Evolutionary conservation across 352 stramenopile species (phyloP), one percentile per base, ranked within the genome.

Genomic region (Halophytophthora batemanensis): DNA sequence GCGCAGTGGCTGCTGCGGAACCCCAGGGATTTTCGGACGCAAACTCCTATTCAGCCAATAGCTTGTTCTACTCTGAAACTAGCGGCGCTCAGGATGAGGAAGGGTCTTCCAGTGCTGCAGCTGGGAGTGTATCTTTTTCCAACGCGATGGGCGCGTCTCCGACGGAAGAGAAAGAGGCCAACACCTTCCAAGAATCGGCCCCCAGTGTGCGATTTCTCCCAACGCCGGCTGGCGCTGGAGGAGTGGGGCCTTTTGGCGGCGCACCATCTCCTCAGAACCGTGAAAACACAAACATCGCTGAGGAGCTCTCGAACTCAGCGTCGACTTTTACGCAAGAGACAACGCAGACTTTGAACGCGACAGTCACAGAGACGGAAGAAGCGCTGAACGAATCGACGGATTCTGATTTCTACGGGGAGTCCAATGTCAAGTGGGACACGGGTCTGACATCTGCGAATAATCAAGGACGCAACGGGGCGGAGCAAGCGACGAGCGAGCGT

Each of bases 191-290:
- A 18, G 51, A 69, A 21, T 50, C 52, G n/a, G 55, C 64, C n/a
- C 55, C 42, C 21, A 63, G 38, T 31, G 64, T 56, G 45, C 59
- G 55, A 36, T 69, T 63, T 39, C 47, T 69, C 29, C 64, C 69
- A 46, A 72, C 64, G 7, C 59, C 64, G 31, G 69, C 64, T 25
- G 64, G 64, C 25, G 63, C 64, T 19, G 64, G 59, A 0, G 64
- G 8, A 31, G 25, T 10, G 8, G 25, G 50, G 1, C 42, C 64
- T 19, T 72, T 72, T 55, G 64, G 59, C 45, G 59, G 50, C 41
- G 47, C 68, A 23, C 54, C 50, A 45, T 69, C 59, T 21, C 54
- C 59, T 2, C 50, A 65, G 8, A 29, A 47, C n/a, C 44, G 59
- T 50, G 40, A 46, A 25, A 50, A 44, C 2, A 37, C 38, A 17